Evolutionary conservation across 2,329 filamentous ascomycete genomes (phyloP).

Genomic region (Penicillium palitans): DNA sequence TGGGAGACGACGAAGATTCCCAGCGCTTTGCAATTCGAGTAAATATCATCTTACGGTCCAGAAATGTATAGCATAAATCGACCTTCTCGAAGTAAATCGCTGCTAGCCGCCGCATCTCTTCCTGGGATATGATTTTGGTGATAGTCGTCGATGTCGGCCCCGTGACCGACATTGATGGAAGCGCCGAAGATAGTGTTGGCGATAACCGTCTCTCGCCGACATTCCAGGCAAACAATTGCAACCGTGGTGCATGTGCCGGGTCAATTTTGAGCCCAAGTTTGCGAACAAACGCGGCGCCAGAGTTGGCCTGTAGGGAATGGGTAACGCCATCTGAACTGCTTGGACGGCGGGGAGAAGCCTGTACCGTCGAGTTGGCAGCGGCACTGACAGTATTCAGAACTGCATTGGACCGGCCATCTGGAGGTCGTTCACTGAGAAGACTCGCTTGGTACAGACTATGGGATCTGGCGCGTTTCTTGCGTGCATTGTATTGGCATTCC

Average conservation of each 20-base stretch:
- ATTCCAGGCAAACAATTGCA: constrained; percentile 61
- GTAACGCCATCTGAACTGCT: constrained; percentile 6
- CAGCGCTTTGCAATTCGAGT: constrained; percentile 34
- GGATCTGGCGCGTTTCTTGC: constrained; percentile 31
- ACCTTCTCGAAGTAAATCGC: constrained; percentile 56
- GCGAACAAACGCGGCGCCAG: constrained; percentile 57
- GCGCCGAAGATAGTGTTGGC: constrained; percentile 14
- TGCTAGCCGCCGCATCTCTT: constrained; percentile 51
- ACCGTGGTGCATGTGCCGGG: constrained; percentile 53
- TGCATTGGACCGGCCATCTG: constrained; percentile 12
- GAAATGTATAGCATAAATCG: constrained; percentile 55
- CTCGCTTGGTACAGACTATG: constrained; percentile 21
- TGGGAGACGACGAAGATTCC: constrained; percentile 13
- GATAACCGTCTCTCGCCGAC: constrained; percentile 33
- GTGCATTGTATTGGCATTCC: constrained; percentile 51
- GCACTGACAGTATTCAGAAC: not conserved
- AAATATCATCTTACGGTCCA: constrained; percentile 32
- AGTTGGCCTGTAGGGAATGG: constrained; percentile 56
- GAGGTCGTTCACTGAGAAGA: constrained; percentile 13
- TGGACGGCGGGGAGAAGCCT: constrained; percentile 9
- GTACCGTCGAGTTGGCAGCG: constrained; percentile 7
- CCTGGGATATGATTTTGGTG: constrained; percentile 49
- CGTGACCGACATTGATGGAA: constrained; percentile 11
- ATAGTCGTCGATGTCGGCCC: constrained; percentile 35
- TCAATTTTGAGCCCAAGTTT: constrained; percentile 56